phyloP scores from a whole-genome alignment of 2,329 filamentous ascomycete genomes.

The Fusarium caatingaense region DNA sequence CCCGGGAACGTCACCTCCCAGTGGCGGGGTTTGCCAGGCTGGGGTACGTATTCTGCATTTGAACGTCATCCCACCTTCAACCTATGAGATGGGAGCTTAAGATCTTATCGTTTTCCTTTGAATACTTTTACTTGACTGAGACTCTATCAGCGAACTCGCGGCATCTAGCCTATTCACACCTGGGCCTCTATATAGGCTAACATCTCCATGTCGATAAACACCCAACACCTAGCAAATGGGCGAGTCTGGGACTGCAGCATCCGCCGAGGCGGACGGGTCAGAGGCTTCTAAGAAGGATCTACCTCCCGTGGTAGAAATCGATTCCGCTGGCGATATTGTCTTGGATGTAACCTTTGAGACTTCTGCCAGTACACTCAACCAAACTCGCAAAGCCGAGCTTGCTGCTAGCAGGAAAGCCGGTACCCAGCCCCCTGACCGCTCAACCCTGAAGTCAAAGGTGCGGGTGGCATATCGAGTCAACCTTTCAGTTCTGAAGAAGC shows the following conservation, averaged over 20 bases:
- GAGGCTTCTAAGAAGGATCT: slow-evolving; percentile 46
- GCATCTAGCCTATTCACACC: slow-evolving; percentile 8
- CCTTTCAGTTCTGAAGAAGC: slow-evolving; percentile 64
- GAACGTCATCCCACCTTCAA: slow-evolving; percentile 31
- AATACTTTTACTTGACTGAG: slow-evolving; percentile 16
- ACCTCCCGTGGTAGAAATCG: slow-evolving; percentile 62
- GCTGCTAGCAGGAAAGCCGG: slow-evolving; percentile 48
- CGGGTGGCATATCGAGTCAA: slow-evolving; percentile 69
- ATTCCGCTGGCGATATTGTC: slow-evolving; percentile 70
- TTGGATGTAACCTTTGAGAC: slow-evolving; percentile 75
- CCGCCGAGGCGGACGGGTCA: slow-evolving; percentile 47
- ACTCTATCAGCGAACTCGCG: slow-evolving; percentile 10
- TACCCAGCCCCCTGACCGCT: slow-evolving; percentile 42
- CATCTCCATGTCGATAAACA: slow-evolving; percentile 44
- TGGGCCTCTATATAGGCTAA: slow-evolving; percentile 24
- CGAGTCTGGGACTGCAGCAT: slow-evolving; percentile 48
- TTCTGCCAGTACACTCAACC: slow-evolving; percentile 61
- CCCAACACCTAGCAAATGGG: slow-evolving; percentile 44
- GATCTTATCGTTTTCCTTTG: slow-evolving; percentile 30
- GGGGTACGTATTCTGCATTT: slow-evolving; percentile 22
- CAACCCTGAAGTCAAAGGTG: slow-evolving; percentile 52
- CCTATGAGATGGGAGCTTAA: slow-evolving; percentile 7
- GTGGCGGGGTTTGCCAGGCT: slow-evolving; percentile 13
- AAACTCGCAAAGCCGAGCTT: slow-evolving; percentile 55
- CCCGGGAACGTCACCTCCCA: slow-evolving; percentile 2